A percentile compares a stretch with the other conserved stretches of the same genome.
Conservation (phyloP, 108 stramenopile species). For the Cyclotella cryptica region DNA sequence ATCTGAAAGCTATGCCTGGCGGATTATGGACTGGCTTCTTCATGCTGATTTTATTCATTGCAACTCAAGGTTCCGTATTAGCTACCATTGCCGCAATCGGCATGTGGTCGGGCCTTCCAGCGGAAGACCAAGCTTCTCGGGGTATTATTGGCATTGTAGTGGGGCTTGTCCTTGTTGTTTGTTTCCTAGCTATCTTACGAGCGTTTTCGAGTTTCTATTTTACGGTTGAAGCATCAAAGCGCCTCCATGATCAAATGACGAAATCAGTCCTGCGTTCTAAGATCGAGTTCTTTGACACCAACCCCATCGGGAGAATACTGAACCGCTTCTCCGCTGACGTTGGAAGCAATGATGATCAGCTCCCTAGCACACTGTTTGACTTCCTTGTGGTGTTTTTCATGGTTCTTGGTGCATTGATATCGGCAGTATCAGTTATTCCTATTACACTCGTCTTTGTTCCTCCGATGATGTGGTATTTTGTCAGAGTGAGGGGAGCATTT, state of each 20-base stretch:
- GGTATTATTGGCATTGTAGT: conserved; percentile 59
- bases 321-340: conserved; percentile 85
- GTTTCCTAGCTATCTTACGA: conserved; percentile 58
- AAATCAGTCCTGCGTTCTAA: conserved; percentile 81
- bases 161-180: conserved; percentile 52
- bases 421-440: conserved; percentile 68
- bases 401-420: conserved; percentile 72
- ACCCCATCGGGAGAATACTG: conserved; percentile 89
- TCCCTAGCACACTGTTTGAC: conserved; percentile 82
- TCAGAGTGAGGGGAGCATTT: conserved; percentile 72
- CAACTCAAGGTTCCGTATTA: conserved; percentile 68
- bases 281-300: conserved; percentile 92
- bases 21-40: conserved; percentile 56
- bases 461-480: conserved; percentile 74
- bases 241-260: conserved; percentile 84
- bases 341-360: conserved; percentile 80
- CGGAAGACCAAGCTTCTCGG: conserved; percentile 57
- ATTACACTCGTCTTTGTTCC: conserved; percentile 76
- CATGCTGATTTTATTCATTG: conserved; percentile 62
- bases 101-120: conserved; percentile 64
- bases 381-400: conserved; percentile 73
- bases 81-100: conserved; percentile 68
- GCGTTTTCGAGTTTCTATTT: conserved; percentile 61
- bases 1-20: conserved; percentile 72
- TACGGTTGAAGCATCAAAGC: conserved; percentile 70